A percentile compares a stretch with the other conserved stretches of the same genome.
Conservation (phyloP, 176 grass and related monocot genomes). For the Tillandsia leiboldiana region DNA sequence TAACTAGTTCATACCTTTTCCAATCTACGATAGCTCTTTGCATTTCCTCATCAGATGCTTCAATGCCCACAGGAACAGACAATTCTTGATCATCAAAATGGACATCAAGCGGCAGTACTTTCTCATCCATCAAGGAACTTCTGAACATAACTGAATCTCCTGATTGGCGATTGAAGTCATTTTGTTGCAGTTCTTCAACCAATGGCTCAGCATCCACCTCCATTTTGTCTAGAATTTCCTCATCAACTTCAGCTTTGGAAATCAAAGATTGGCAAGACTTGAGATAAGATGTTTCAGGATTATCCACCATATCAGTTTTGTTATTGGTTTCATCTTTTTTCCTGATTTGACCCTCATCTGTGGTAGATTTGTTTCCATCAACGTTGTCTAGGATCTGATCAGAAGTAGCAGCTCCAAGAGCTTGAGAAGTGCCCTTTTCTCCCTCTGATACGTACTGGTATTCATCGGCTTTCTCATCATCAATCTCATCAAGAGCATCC, state of each 20-base stretch:
- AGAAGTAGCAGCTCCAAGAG: conserved; percentile 69
- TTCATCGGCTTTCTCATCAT: conserved; percentile 62
- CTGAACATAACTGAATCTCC: conserved; percentile 57
- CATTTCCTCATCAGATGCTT: conserved; percentile 27
- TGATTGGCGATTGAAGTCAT: conserved; percentile 21
- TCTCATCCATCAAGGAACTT: conserved; percentile 36
- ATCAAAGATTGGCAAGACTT: conserved; percentile 44
- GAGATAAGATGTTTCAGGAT: conserved; percentile 39
- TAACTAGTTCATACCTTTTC: conserved; percentile 62
- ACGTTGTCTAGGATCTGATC: conserved; percentile 51
- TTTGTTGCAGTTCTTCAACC: conserved; percentile 27
- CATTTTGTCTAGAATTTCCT: conserved; percentile 24
- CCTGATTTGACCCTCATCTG: conserved; percentile 38
- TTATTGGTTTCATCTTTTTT: conserved; percentile 37
- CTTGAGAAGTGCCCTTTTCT: conserved; percentile 84
- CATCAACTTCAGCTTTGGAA: conserved; percentile 38
- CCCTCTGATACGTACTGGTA: conserved; percentile 64
- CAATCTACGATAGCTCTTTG: conserved; percentile 48
- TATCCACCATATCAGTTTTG: conserved; percentile 29
- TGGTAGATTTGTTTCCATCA: conserved; percentile 33
- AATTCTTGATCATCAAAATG: conserved; percentile 19
- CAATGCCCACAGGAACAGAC: conserved; percentile 35
- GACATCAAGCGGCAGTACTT: conserved; percentile 20
- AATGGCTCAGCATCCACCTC: conserved; percentile 31
- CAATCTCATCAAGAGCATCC: conserved; percentile 36